Evolutionary conservation across 2,329 filamentous ascomycete species (phyloP).

Genomic region (Tolypocladium capitatum): DNA sequence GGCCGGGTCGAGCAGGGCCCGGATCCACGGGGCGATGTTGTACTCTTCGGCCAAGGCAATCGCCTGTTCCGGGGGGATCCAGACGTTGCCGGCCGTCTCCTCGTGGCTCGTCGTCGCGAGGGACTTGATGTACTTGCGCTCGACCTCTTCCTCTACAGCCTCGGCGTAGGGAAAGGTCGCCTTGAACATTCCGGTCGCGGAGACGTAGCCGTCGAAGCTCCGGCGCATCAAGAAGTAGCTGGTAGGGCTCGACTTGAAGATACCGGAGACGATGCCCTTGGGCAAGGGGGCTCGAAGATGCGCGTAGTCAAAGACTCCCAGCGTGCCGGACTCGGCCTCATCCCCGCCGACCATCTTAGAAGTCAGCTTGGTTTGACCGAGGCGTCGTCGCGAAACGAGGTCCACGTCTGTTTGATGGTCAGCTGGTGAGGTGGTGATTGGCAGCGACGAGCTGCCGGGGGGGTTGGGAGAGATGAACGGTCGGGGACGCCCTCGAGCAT

Average conservation of each 20-base stretch:
- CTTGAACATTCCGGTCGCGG: constrained; percentile 86
- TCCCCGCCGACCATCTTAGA: constrained; percentile 68
- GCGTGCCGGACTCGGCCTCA: constrained; percentile 57
- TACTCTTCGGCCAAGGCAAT: constrained; percentile 79
- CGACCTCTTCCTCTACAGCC: constrained; percentile 55
- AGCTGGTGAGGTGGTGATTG: constrained; percentile 9
- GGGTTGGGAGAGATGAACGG: constrained; percentile 31
- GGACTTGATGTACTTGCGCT: constrained; percentile 75
- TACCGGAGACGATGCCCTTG: constrained; percentile 81
- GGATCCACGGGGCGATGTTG: constrained; percentile 73
- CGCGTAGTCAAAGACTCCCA: constrained; percentile 88
- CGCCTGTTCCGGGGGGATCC: constrained; percentile 77
- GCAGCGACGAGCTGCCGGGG: neutral
- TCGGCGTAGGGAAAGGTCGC: constrained; percentile 73
- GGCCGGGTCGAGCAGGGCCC: constrained; percentile 78
- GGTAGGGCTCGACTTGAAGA: constrained; percentile 79
- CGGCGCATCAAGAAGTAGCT: constrained; percentile 96
- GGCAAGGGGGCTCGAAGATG: constrained; percentile 87
- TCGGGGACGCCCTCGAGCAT: constrained; percentile 50
- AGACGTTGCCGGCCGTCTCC: constrained; percentile 92
- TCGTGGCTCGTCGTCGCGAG: constrained; percentile 71
- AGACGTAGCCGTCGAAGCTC: constrained; percentile 72
- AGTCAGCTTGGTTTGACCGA: constrained; percentile 84
- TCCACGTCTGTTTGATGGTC: constrained; percentile 43
- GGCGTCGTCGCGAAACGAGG: constrained; percentile 69